A percentile compares a stretch with the other conserved stretches of the same genome.
phyloP scores from a whole-genome alignment of 345 rosid genomes.

The Toxicodendron radicans region DNA sequence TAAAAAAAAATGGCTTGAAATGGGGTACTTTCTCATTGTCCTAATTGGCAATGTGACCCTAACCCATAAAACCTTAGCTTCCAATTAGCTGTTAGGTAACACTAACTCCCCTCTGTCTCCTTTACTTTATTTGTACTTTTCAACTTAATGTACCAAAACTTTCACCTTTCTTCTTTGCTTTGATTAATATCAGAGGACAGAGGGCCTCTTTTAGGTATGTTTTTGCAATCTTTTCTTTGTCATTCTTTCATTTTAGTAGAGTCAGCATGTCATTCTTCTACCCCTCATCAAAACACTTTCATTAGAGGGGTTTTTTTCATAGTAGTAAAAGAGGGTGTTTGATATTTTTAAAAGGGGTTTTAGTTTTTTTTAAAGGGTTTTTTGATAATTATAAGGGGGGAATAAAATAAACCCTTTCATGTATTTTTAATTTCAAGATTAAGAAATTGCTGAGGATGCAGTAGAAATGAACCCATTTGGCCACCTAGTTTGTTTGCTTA shows the following conservation, averaged over 20 bases:
- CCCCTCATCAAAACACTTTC: no score
- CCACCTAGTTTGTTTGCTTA: not conserved
- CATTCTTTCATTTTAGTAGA: not conserved
- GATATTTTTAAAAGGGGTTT: no score
- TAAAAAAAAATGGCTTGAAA: not conserved
- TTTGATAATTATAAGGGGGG: no score
- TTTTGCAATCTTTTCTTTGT: not conserved
- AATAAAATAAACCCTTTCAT: no score
- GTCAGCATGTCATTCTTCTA: no score
- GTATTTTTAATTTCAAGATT: no score
- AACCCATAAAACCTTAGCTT: slow-evolving; percentile 1
- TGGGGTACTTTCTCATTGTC: slow-evolving; percentile 7
- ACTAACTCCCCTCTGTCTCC: not conserved
- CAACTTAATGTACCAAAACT: slow-evolving; percentile 2
- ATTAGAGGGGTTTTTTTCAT: no score
- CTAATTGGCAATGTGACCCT: not conserved
- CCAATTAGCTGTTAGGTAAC: slow-evolving; percentile 3
- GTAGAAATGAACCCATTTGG: no score
- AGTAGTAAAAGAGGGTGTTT: no score
- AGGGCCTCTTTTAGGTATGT: slow-evolving; percentile 1
- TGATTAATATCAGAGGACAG: not conserved
- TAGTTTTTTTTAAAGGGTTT: no score
- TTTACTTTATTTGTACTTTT: not conserved
- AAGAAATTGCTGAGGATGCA: no score
- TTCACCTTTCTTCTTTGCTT: not conserved